Evolutionary conservation across 805 yeast genomes (phyloP).

Genomic region (Wickerhamiella lipophila): DNA sequence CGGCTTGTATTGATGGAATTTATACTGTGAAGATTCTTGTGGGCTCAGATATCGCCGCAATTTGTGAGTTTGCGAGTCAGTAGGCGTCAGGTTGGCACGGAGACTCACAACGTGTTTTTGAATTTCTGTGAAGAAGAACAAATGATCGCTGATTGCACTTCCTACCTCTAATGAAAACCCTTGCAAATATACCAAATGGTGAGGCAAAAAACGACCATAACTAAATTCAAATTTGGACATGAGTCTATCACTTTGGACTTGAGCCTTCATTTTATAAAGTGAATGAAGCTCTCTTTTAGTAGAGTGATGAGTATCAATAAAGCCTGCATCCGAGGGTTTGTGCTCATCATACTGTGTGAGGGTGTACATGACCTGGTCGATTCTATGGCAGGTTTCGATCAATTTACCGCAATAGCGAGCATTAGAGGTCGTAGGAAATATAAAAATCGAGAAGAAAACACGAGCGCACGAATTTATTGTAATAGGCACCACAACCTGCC

Average conservation of each 20-base stretch:
- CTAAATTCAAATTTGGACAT: conserved; percentile 6
- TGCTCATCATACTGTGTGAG: not conserved
- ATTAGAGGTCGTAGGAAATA: conserved; percentile 23
- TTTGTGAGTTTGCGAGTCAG: conserved; percentile 6
- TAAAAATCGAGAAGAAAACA: conserved; percentile 15
- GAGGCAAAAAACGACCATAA: not conserved
- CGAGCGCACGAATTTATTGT: conserved; percentile 20
- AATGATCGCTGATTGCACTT: conserved; percentile 4
- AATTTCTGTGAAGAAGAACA: conserved; percentile 6
- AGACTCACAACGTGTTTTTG: conserved; percentile 3
- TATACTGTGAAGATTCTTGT: not conserved
- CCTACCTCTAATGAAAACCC: not conserved
- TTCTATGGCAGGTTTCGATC: conserved; percentile 8
- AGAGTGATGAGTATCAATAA: not conserved
- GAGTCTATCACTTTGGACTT: conserved; percentile 4
- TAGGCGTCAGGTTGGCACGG: not conserved
- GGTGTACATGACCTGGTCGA: not conserved
- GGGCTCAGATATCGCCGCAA: conserved; percentile 5
- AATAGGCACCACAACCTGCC: conserved; percentile 19
- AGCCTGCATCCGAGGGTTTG: conserved; percentile 17
- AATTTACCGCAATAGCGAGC: conserved; percentile 17
- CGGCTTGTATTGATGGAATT: not conserved
- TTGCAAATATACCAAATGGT: not conserved
- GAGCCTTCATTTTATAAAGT: not conserved
- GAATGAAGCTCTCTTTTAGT: not conserved